Percentiles rank a stretch among this genome's conserved stretches.
These are phyloP conservation scores for Zygotorulaspora sp. DNA, from an alignment of 805 yeast genomes.

Conservation along the genomic window DNA sequence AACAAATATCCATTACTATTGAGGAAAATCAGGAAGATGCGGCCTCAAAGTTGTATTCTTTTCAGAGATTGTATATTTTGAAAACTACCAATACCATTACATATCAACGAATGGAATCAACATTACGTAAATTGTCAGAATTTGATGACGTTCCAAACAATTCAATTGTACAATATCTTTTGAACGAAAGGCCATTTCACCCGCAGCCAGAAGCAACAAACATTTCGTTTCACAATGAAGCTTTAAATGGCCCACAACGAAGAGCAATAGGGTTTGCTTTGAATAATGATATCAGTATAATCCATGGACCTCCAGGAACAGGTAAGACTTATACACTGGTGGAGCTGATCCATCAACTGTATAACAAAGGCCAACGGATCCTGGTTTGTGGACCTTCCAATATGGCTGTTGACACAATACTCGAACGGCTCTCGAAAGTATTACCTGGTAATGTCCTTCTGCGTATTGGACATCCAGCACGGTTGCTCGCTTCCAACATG, in stretches of 20 bases:
- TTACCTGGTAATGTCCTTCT: conserved; percentile 50
- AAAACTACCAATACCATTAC: conserved; percentile 60
- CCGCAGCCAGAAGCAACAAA: conserved; percentile 8
- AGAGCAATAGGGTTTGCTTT: conserved; percentile 67
- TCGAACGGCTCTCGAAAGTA: conserved; percentile 60
- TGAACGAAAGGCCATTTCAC: conserved; percentile 36
- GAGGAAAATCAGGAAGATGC: conserved; percentile 54
- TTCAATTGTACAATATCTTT: conserved; percentile 42
- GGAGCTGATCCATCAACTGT: conserved; percentile 72
- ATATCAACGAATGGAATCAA: conserved; percentile 71
- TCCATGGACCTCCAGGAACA: conserved; percentile 79
- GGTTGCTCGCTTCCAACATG: conserved; percentile 57
- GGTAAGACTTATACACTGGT: conserved; percentile 81
- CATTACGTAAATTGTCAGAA: conserved; percentile 62
- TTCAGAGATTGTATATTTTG: conserved; percentile 35
- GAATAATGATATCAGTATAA: conserved; percentile 51
- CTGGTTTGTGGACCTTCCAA: conserved; percentile 94
- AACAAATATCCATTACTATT: conserved; percentile 52
- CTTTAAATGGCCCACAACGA: conserved; percentile 60
- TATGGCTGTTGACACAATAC: conserved; percentile 83
- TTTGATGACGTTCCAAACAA: conserved; percentile 37
- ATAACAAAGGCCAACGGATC: conserved; percentile 51
- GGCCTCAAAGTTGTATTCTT: conserved; percentile 40
- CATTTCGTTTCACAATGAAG: conserved; percentile 18
- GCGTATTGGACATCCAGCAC: conserved; percentile 91